Evolutionary conservation across 1,139 yeast genomes (phyloP), one percentile per base, ranked within the genome.

Genomic region (Pichia inconspicua): DNA sequence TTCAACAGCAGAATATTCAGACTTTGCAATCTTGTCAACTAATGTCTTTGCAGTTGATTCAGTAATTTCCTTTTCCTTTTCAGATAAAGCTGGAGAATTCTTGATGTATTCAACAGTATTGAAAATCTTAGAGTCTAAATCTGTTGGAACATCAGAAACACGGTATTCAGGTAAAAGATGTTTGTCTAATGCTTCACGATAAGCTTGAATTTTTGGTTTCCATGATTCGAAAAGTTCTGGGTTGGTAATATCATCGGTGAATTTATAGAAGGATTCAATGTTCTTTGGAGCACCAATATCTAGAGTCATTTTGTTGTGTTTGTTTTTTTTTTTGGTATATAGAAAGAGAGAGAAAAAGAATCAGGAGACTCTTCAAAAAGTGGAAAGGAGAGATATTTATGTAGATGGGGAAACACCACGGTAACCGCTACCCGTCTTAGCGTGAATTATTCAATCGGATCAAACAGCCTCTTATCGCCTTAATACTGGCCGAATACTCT

Each of bases 121-220:
- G 63, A 77, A 75, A 50, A 72, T 72, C 32, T 67, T 63, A 11
- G 59, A 55, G 36, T 67, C 71, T 53, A 77, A 66, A 12, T 69
- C 65, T 1, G 66, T 67, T 40, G 75, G 66, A 5, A 73, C 51
- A 57, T 66, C 72, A 1, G 80, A 68, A 35, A 69, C 64, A 39
- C 70, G 61, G 53, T 66, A 71, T 52, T 77, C 80, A 4, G 68
- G 64, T 25, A 71, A 68, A 4, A 73, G 63, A 3, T 71, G 70
- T 27, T 66, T 66, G 9, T 60, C 67, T 50, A 78, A 66, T 14
- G 67, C 72, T 34, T 69, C 62, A 50, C 72, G 68, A 58, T 80
- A 80, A 30, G 73, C 68, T 52, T 72, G 70, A 55, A 80, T 66
- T 58, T 73, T 75, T 15, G 84, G 84, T 46, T 66, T 57, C 70